These are phyloP conservation scores for Withania somnifera DNA, from an alignment of 305 asterid genomes.

Conservation along the genomic window DNA sequence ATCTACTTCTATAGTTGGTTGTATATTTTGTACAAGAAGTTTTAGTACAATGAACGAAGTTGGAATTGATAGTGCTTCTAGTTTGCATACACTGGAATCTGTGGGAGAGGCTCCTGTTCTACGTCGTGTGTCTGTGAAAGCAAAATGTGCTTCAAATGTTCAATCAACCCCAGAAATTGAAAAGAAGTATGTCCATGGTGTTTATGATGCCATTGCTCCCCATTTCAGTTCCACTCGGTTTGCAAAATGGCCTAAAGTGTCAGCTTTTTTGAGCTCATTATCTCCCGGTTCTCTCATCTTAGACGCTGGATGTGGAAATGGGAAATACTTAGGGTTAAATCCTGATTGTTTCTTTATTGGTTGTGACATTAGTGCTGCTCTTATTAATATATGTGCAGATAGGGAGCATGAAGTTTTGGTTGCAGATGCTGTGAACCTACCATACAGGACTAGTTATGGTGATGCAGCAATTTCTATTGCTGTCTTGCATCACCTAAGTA, in stretches of 20 bases:
- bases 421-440: slow-evolving; percentile 90
- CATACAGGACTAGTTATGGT: slow-evolving; percentile 69
- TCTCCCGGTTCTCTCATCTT: slow-evolving; percentile 65
- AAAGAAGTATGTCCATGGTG: slow-evolving; percentile 82
- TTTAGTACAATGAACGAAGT: slow-evolving; percentile 45
- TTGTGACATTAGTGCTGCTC: slow-evolving; percentile 77
- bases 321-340: slow-evolving; percentile 79
- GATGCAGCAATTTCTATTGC: slow-evolving; percentile 97
- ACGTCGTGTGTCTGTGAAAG: slow-evolving; percentile 30
- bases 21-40: slow-evolving; percentile 5
- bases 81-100: slow-evolving; percentile 10
- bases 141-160: slow-evolving; percentile 30
- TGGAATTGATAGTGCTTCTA: slow-evolving; percentile 10
- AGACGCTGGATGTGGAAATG: slow-evolving; percentile 96
- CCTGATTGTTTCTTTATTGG: slow-evolving; percentile 62
- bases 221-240: slow-evolving; percentile 91
- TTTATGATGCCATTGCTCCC: slow-evolving; percentile 98
- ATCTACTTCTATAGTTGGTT: slow-evolving; percentile 6
- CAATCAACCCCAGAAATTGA: slow-evolving; percentile 86
- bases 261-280: slow-evolving; percentile 58
- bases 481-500: slow-evolving; percentile 88
- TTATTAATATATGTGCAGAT: slow-evolving; percentile 60
- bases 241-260: slow-evolving; percentile 98
- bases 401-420: slow-evolving; percentile 82
- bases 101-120: slow-evolving; percentile 30